Conservation (phyloP, 176 grass and related monocot species). For the Zizania latifolia region DNA sequence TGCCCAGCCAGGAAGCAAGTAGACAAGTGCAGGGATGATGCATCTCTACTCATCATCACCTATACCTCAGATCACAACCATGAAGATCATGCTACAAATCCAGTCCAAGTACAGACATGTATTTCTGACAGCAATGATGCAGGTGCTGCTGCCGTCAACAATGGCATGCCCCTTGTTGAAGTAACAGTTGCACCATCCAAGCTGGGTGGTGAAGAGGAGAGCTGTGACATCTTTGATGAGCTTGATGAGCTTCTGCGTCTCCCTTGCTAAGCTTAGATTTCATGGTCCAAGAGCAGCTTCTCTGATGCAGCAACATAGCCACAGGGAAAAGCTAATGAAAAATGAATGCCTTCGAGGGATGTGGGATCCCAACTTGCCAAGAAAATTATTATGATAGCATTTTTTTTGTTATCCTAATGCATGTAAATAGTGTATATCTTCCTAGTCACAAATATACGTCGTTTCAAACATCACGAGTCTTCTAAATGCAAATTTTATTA, state of each 20-base stretch:
- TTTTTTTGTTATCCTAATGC: neutral
- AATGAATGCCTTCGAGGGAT: neutral
- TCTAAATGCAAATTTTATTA: neutral
- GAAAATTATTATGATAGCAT: neutral
- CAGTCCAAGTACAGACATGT: neutral
- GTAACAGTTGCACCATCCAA: neutral
- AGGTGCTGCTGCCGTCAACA: neutral
- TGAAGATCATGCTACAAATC: neutral
- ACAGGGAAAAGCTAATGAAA: neutral
- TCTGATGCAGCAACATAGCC: neutral
- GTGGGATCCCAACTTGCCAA: neutral
- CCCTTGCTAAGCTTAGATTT: neutral
- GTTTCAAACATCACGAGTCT: no score
- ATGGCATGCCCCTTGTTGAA: neutral
- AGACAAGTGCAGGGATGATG: conserved; percentile 27
- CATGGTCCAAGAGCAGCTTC: conserved; percentile 8
- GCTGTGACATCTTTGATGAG: conserved; percentile 27
- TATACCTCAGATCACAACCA: conserved; percentile 29
- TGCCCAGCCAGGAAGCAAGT: conserved; percentile 30
- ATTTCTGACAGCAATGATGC: neutral
- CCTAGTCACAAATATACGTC: no score
- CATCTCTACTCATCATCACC: conserved; percentile 28
- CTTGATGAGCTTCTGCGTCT: conserved; percentile 23
- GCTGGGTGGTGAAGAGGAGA: neutral
- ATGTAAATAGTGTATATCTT: neutral